Base-by-base conservation (phyloP, 2,329 filamentous ascomycete genomes). In the Aspergillus ustus region DNA sequence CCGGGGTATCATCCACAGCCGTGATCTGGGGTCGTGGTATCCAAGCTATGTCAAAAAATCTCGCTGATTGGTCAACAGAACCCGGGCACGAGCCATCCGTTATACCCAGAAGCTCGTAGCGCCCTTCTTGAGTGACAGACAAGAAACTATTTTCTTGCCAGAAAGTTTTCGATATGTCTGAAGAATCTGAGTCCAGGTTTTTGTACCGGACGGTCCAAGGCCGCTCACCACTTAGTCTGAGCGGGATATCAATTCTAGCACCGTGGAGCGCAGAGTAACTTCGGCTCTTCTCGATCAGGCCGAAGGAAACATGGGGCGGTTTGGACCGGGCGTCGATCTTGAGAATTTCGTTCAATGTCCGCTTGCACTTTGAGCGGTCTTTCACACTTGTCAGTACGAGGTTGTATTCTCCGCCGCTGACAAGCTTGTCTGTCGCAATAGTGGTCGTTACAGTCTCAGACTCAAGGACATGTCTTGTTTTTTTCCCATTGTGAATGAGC, bases 311-410 rank as follows among this genome's bases (percentile, higher is more conserved):
- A 68, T 92, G 90, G 7, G 95, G 95, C 67, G 91, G 89, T 77
- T 98, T 94, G 59, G 93, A 90, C 53, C 93, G 87, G 53, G 98
- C 95, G 13, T 89, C 86, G 63, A 99, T 91, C 77, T 91, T 94
- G 57, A 90, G 85, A 74, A 94, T 91, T 60, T 95, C 91, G 70
- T 95, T 91, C 59, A 98, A 78, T 72, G 91, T 90, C 57, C 91
- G 92, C 70, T 93, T 93, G 79, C 95, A 99, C 46, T 89, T 90
- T 60, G 91, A 90, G 72, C 86, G 89, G 73, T 99, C 95, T 67
- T 92, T 91, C 59, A 99, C 87, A 69, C 90, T 94, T 57, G 90
- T 92, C 63, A 99, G 82, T 51, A 93, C 89, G 62, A 99, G 80
- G 11, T 90, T 91, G 75, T 98, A 97, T 71, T 97, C 93, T 58